Evolutionary conservation across 306 rosid genomes (phyloP).

Genomic region (Pachyrhizus erosus): DNA sequence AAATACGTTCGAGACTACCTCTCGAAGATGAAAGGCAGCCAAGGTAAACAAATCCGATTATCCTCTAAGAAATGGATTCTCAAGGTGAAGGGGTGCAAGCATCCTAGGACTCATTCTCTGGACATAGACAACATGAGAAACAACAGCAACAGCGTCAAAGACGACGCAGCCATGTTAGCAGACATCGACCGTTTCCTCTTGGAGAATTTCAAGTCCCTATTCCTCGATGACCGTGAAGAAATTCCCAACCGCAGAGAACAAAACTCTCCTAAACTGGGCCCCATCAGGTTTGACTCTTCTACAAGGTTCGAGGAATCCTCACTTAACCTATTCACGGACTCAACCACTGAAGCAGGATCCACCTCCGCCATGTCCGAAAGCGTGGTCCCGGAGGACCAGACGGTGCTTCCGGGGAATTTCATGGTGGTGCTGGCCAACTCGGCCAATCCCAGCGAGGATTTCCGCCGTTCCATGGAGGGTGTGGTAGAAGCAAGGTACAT

Average conservation of each 20-base stretch:
- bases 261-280: slow-evolving; percentile 23
- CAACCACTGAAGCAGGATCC: slow-evolving; percentile 52
- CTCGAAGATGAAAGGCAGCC: slow-evolving; percentile 57
- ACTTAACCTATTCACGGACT: slow-evolving; percentile 38
- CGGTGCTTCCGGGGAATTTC: slow-evolving; percentile 51
- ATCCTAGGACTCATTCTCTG: slow-evolving; percentile 69
- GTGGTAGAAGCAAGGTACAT: slow-evolving; percentile 55
- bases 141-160: not conserved
- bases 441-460: slow-evolving; percentile 60
- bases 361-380: slow-evolving; percentile 25
- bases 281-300: slow-evolving; percentile 40
- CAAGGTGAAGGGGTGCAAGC: slow-evolving; percentile 54
- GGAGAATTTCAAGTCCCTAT: slow-evolving; percentile 79
- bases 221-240: slow-evolving; percentile 44
- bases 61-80: slow-evolving; percentile 70
- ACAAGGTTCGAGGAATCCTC: slow-evolving; percentile 24
- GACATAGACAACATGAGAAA: slow-evolving; percentile 42
- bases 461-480: slow-evolving; percentile 67
- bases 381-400: not conserved
- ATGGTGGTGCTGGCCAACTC: slow-evolving; percentile 68
- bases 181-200: slow-evolving; percentile 74
- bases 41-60: slow-evolving; percentile 35
- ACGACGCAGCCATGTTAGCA: slow-evolving; percentile 65
- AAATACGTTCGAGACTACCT: slow-evolving; percentile 57
- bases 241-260: not conserved